These are phyloP conservation scores for Phialophora verrucosa DNA, from an alignment of 2,329 filamentous ascomycete genomes.

Conservation along the genomic window DNA sequence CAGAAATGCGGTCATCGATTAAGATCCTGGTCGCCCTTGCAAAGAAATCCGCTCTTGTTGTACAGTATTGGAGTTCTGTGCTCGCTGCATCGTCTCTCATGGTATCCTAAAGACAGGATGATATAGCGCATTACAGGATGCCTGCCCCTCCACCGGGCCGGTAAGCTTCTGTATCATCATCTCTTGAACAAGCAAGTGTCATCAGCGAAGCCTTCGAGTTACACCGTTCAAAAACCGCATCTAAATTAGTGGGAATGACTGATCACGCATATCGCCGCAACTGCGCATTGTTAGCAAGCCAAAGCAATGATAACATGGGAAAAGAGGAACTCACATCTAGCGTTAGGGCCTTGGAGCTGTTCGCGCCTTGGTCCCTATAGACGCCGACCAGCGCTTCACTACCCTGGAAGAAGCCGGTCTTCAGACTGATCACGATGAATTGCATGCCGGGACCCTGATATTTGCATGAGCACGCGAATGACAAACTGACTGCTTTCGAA, in stretches of 20 bases:
- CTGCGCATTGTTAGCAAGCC: neutral
- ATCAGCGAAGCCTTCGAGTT: neutral
- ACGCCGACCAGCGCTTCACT: constrained; percentile 95
- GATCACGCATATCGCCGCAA: neutral
- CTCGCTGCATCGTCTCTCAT: too few species aligned
- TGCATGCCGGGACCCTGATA: constrained; percentile 85
- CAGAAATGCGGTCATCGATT: too few species aligned
- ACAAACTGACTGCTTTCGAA: neutral
- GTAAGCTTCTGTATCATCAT: too few species aligned
- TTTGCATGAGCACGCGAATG: constrained; percentile 6
- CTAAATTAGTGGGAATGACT: neutral
- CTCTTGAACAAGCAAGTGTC: too few species aligned
- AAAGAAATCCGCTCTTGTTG: too few species aligned
- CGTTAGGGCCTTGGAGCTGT: constrained; percentile 88
- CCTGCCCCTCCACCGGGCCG: too few species aligned
- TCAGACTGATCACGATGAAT: constrained; percentile 97
- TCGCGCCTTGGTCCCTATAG: constrained; percentile 91
- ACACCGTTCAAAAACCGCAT: neutral
- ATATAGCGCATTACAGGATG: too few species aligned
- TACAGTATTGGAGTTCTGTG: too few species aligned
- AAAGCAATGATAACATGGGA: neutral
- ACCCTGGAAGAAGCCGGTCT: constrained; percentile 93
- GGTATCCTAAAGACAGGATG: too few species aligned
- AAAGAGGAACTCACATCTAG: constrained; percentile 78
- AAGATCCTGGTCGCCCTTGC: too few species aligned